These are phyloP conservation scores for Sporothrix mexicana DNA, from an alignment of 2,329 filamentous ascomycete genomes.

Conservation along the genomic window DNA sequence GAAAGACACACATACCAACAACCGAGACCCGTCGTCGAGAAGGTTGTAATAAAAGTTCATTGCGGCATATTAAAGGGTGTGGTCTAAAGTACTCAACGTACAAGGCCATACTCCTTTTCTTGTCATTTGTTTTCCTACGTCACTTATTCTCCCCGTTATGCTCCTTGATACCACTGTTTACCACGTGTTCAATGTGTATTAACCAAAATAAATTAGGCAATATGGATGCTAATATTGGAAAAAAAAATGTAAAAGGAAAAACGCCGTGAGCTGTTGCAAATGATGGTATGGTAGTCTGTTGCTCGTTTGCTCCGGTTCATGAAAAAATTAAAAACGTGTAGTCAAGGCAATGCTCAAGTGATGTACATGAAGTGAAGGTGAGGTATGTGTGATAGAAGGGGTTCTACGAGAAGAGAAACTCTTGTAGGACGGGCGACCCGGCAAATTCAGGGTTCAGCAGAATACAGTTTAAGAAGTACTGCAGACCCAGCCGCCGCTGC, in stretches of 20 bases:
- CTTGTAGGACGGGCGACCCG: conserved; percentile 86
- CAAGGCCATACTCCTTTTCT: neutral
- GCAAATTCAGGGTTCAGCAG: conserved; percentile 93
- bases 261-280: neutral
- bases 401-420: conserved; percentile 77
- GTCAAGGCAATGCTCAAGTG: neutral
- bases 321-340: neutral
- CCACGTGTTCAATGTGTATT: neutral
- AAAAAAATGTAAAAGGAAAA: neutral
- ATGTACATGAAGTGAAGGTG: neutral
- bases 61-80: neutral
- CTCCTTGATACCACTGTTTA: neutral
- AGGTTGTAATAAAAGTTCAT: conserved; percentile 26
- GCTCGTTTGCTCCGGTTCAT: conserved; percentile 20
- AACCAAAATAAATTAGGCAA: neutral
- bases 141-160: neutral
- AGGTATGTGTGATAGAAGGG: neutral
- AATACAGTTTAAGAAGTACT: conserved; percentile 94
- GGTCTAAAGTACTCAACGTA: conserved; percentile 29
- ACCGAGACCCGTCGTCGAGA: neutral
- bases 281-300: neutral
- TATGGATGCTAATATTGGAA: neutral
- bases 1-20: neutral
- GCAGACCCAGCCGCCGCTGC: conserved; percentile 77
- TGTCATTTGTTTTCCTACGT: neutral